Conservation (phyloP, 805 yeast species). For the Tetrapisispora iriomotensis region DNA sequence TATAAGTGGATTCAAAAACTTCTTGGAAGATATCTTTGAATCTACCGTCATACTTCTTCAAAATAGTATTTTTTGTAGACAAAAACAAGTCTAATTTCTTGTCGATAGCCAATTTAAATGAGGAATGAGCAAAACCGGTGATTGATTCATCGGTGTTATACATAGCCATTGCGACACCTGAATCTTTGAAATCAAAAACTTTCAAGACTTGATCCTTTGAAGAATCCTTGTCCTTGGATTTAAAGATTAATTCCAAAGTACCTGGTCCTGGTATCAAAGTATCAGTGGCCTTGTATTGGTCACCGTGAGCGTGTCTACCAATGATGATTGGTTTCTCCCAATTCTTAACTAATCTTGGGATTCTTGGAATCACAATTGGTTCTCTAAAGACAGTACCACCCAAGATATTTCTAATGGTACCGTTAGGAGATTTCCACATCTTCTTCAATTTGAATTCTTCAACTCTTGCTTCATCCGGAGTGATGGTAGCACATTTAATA, state of each 20-base stretch:
- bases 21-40: conserved; percentile 73
- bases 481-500: conserved; percentile 76
- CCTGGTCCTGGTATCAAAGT: conserved; percentile 54
- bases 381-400: conserved; percentile 83
- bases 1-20: conserved; percentile 50
- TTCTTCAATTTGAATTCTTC: conserved; percentile 61
- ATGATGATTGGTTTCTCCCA: conserved; percentile 79
- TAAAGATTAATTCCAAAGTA: conserved; percentile 52
- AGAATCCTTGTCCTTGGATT: conserved; percentile 49
- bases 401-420: conserved; percentile 70
- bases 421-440: conserved; percentile 84
- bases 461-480: conserved; percentile 76
- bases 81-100: conserved; percentile 55
- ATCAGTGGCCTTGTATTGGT: conserved; percentile 77
- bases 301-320: conserved; percentile 82
- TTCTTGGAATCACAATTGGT: conserved; percentile 68
- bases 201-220: conserved; percentile 14
- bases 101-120: conserved; percentile 62
- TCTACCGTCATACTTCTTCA: conserved; percentile 74
- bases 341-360: conserved; percentile 67
- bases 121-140: conserved; percentile 67
- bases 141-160: conserved; percentile 76
- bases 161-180: conserved; percentile 74
- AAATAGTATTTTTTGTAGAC: conserved; percentile 72
- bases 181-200: conserved; percentile 50